Conservation (phyloP, 345 rosid genomes). For the Kernera saxatilis region DNA sequence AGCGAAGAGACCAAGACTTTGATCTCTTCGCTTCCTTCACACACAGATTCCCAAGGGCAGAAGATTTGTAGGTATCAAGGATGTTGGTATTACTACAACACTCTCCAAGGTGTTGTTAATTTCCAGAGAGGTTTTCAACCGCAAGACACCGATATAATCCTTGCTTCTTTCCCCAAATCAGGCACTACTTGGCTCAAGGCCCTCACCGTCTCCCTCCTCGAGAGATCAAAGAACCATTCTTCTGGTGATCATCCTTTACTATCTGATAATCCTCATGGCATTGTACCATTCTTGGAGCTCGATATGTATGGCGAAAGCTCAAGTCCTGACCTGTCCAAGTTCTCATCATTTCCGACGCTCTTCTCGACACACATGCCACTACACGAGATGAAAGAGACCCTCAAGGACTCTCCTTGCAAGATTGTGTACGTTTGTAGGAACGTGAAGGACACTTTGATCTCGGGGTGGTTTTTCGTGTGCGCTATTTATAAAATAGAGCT, state of each 20-base stretch:
- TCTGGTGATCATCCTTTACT: slow-evolving; percentile 1
- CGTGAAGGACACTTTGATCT: background rate
- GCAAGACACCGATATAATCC: slow-evolving; percentile 18
- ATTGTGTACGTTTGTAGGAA: slow-evolving; percentile 19
- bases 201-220: background rate
- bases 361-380: slow-evolving; percentile 13
- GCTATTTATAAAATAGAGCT: background rate
- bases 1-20: background rate
- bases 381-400: background rate
- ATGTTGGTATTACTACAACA: slow-evolving; percentile 38
- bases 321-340: background rate
- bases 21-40: slow-evolving; percentile 13
- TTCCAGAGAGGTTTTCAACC: slow-evolving; percentile 3
- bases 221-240: background rate
- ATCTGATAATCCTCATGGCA: slow-evolving; percentile 3
- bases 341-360: slow-evolving; percentile 9
- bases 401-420: slow-evolving; percentile 20
- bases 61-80: slow-evolving; percentile 33
- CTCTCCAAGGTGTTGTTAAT: slow-evolving; percentile 33
- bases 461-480: background rate
- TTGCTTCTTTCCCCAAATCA: slow-evolving; percentile 21
- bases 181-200: slow-evolving; percentile 30
- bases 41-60: background rate
- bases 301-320: background rate
- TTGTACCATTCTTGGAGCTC: slow-evolving; percentile 9